A percentile compares a stretch with the other conserved stretches of the same genome.
Evolutionary conservation across 306 rosid genomes (phyloP).

Genomic region (Urtica urens): DNA sequence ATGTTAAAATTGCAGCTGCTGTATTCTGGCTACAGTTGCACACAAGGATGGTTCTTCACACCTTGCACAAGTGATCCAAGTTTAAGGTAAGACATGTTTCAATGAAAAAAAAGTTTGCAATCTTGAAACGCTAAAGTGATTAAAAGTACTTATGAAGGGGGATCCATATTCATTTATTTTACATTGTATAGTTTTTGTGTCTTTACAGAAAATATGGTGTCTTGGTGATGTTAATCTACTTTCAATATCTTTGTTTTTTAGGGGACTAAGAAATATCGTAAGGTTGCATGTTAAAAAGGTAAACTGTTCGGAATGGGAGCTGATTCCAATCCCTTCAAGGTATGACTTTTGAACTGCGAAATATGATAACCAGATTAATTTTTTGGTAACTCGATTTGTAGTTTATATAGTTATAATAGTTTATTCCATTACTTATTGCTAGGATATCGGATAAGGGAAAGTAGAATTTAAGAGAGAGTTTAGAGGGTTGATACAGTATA

Average conservation of each 20-base stretch:
- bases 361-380: too few species aligned
- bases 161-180: background rate
- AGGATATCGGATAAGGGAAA: too few species aligned
- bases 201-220: background rate
- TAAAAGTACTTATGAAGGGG: too few species aligned
- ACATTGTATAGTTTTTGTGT: too few species aligned
- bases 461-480: too few species aligned
- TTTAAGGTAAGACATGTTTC: slow-evolving; percentile 55
- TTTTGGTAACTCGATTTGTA: too few species aligned
- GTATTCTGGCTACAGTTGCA: slow-evolving; percentile 82
- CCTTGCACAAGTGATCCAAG: slow-evolving; percentile 78
- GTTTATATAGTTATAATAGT: too few species aligned
- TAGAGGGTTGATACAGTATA: too few species aligned
- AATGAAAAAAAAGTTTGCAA: slow-evolving; percentile 12
- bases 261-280: slow-evolving; percentile 83
- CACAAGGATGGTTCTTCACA: slow-evolving; percentile 97
- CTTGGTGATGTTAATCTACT: background rate
- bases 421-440: too few species aligned
- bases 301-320: slow-evolving; percentile 86
- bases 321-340: slow-evolving; percentile 68
- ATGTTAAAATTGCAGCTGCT: slow-evolving; percentile 40
- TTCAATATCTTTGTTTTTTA: slow-evolving; percentile 27
- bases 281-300: slow-evolving; percentile 78
- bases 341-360: slow-evolving; percentile 12
- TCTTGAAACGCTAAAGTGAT: slow-evolving; percentile 1